These are phyloP conservation scores for Brassica cretica DNA, from an alignment of 345 rosid species.

Conservation along the genomic window DNA sequence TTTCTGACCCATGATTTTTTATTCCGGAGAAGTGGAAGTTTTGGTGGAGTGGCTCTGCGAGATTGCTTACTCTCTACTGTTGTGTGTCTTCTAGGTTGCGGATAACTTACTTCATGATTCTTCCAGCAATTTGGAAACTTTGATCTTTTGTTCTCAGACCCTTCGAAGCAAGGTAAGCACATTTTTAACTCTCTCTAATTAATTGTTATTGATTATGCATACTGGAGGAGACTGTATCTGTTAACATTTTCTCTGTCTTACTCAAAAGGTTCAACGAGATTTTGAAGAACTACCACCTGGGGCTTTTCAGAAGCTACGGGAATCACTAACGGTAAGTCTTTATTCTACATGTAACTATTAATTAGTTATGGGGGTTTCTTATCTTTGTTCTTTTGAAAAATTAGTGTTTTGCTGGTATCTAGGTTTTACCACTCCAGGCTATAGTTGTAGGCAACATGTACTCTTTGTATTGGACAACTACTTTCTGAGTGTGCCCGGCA, in stretches of 20 bases:
- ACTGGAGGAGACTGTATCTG: slow-evolving; percentile 11
- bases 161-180: slow-evolving; percentile 95
- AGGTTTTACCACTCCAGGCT: background rate
- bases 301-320: slow-evolving; percentile 79
- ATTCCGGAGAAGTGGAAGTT: background rate
- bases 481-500: background rate
- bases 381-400: slow-evolving; percentile 1
- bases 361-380: slow-evolving; percentile 14
- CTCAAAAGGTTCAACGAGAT: slow-evolving; percentile 88
- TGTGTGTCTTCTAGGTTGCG: slow-evolving; percentile 64
- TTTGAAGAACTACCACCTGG: slow-evolving; percentile 96
- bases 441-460: background rate
- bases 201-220: background rate
- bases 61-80: slow-evolving; percentile 7
- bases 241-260: slow-evolving; percentile 25
- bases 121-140: slow-evolving; percentile 91
- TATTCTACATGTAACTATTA: background rate
- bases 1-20: slow-evolving; percentile 17
- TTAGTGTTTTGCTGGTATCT: slow-evolving; percentile 20
- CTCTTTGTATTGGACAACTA: slow-evolving; percentile 1
- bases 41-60: slow-evolving; percentile 1
- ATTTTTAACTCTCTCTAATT: background rate
- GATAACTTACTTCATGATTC: slow-evolving; percentile 98
- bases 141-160: slow-evolving; percentile 99
- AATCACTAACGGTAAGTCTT: slow-evolving; percentile 76